These are phyloP conservation scores for barrel medic (Medicago truncatula) DNA, from an alignment of 306 rosid genomes.

Conservation along the genomic window MtrunA17r5.0-ANR NC_053045.1:45148001-45148500, in stretches of 20 bases:
- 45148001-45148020: too few species aligned
- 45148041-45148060: too few species aligned
- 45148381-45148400: conserved; percentile 2
- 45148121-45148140: too few species aligned
- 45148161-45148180: too few species aligned
- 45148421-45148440: conserved; percentile 28
- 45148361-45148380: conserved; percentile 28
- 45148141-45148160: too few species aligned
- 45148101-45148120: too few species aligned
- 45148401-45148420: background rate
- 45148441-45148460: conserved; percentile 32
- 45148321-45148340: conserved; percentile 18
- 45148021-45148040: too few species aligned
- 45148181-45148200: too few species aligned
- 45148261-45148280: background rate
- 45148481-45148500: conserved; percentile 48
- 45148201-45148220: too few species aligned
- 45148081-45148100: too few species aligned
- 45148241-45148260: background rate
- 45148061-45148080: too few species aligned
- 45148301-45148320: conserved; percentile 9
- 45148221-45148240: too few species aligned
- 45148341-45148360: background rate
- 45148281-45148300: background rate
- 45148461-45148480: conserved; percentile 37